Evolutionary conservation across 192 early-diverging fungal genomes (phyloP), one percentile per base, ranked within the genome.

Genomic region (Backusella westeae): DNA sequence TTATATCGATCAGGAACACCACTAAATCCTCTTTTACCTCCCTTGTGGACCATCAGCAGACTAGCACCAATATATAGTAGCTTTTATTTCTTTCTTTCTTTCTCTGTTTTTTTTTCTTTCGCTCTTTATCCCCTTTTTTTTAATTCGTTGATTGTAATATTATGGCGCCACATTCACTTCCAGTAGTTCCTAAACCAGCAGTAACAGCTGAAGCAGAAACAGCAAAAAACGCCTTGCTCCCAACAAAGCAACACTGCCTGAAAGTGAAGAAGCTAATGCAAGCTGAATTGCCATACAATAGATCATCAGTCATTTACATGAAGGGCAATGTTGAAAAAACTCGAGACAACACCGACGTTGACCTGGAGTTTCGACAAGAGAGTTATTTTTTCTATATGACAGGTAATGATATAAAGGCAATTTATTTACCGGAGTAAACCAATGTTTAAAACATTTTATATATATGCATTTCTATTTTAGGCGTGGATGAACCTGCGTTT

Each of bases 311-410:
- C 70, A 80, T 83, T 39, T 83, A 83, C 67, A 70, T 77, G 70
- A 71, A 73, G 14, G 85, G 76, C 34, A 86, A 87, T 75, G 80
- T 95, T 35, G 91, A 94, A 41, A 76, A 74, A 1, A 63, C 93
- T 67, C 69, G 94, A 34, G 56, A 71, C 0, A 81, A 83, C 70
- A 83, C 82, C 17, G 76, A 86, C 87, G 72, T 78, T 44, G 96
- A 97, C 81, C 82, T 91, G 42, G 82, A 88, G 44, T 96, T 95
- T 83, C 87, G 93, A 72, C 96, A 97, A 80, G 94, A 96, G 81
- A 90, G 90, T 67, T 93, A 94, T 87, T 97, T 96, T 69, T 94
- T 92, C 83, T 98, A 96, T 77, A 85, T 96, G 14, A 92, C 94
- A 23, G 95, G 82, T 83, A 80, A 84, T 81, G 72, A 83, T 84